Conservation (phyloP, 371 early-diverging fungal species). For the Haplosporangium sp. region DNA sequence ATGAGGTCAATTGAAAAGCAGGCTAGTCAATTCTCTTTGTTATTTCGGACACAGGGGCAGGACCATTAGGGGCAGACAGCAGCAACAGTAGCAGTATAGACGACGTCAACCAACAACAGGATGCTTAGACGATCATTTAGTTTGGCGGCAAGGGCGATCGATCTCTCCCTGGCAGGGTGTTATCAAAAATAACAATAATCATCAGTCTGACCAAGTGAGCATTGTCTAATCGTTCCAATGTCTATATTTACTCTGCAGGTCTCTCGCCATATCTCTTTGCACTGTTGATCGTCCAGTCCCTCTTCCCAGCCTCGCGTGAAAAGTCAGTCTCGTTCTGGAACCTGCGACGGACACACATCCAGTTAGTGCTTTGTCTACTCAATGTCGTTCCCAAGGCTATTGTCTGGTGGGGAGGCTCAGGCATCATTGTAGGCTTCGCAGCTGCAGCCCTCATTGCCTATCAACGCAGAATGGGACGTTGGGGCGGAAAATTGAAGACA, state of each 20-base stretch:
- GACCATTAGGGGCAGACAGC: not conserved
- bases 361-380: slow-evolving; percentile 63
- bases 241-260: slow-evolving; percentile 54
- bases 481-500: slow-evolving; percentile 50
- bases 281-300: slow-evolving; percentile 65
- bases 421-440: slow-evolving; percentile 62
- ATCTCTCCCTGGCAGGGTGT: too few species aligned
- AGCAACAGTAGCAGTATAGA: not conserved
- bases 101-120: not conserved
- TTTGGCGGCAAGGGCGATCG: too few species aligned
- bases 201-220: too few species aligned
- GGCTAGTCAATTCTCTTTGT: too few species aligned
- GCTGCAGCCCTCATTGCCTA: slow-evolving; percentile 52
- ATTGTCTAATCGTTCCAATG: slow-evolving; percentile 6
- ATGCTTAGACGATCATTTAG: not conserved
- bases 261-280: slow-evolving; percentile 69
- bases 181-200: not conserved
- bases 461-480: slow-evolving; percentile 33
- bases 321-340: slow-evolving; percentile 54
- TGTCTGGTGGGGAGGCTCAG: slow-evolving; percentile 72
- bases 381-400: slow-evolving; percentile 66
- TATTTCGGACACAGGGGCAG: not conserved
- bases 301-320: slow-evolving; percentile 62
- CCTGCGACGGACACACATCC: slow-evolving; percentile 60
- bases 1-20: too few species aligned